phyloP scores from a whole-genome alignment of 108 stramenopile genomes.

The Cyclostephanos tholiformis region DNA sequence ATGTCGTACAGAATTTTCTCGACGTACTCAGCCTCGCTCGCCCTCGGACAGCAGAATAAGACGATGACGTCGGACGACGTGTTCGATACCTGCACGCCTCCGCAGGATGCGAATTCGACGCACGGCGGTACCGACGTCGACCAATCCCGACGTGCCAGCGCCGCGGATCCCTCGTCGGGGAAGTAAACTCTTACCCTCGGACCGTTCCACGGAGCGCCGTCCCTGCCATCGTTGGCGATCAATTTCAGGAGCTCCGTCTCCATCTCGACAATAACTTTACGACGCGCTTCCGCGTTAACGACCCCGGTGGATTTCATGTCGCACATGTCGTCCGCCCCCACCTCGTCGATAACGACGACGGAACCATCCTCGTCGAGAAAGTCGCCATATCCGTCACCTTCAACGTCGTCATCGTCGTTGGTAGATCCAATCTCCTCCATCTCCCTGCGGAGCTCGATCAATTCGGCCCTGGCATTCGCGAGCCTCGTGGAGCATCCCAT shows the following conservation, averaged over 20 bases:
- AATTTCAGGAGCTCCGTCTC: slow-evolving; percentile 49
- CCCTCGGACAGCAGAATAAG: slow-evolving; percentile 85
- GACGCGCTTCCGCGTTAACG: slow-evolving; percentile 4
- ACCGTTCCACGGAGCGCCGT: slow-evolving; percentile 48
- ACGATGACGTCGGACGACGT: slow-evolving; percentile 55
- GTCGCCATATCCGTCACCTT: neutral
- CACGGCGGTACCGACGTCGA: slow-evolving; percentile 66
- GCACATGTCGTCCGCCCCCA: slow-evolving; percentile 33
- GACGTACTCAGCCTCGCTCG: slow-evolving; percentile 73
- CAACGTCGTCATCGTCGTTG: slow-evolving; percentile 16
- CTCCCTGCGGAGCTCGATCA: slow-evolving; percentile 49
- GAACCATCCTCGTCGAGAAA: slow-evolving; percentile 14
- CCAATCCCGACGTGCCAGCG: slow-evolving; percentile 90
- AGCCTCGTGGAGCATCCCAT: slow-evolving; percentile 64
- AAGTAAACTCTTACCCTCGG: slow-evolving; percentile 82
- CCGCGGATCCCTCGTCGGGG: slow-evolving; percentile 94
- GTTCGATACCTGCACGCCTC: slow-evolving; percentile 69
- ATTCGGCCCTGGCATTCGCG: slow-evolving; percentile 61
- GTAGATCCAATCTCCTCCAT: slow-evolving; percentile 7
- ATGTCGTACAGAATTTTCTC: slow-evolving; percentile 57
- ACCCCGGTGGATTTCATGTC: slow-evolving; percentile 9
- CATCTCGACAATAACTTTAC: slow-evolving; percentile 12
- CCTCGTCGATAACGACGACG: slow-evolving; percentile 32
- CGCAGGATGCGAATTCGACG: slow-evolving; percentile 72
- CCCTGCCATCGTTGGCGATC: slow-evolving; percentile 56